A percentile compares a stretch with the other conserved stretches of the same genome.
Conservation (phyloP, 331 rosid species). For the Erythrophleum ivorense region DNA sequence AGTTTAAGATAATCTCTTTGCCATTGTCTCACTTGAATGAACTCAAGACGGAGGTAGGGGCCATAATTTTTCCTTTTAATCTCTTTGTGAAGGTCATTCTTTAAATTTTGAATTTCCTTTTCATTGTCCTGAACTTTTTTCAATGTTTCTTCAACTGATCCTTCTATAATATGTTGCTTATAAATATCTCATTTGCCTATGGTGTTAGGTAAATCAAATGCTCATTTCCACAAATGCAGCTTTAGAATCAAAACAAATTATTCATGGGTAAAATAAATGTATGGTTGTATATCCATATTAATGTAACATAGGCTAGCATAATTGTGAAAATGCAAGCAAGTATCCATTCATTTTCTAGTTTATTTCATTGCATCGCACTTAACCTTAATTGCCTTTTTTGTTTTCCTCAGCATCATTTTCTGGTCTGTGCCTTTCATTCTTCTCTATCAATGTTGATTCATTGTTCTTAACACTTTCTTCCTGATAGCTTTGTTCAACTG, state of each 20-base stretch:
- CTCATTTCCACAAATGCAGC: slow-evolving; percentile 44
- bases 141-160: slow-evolving; percentile 39
- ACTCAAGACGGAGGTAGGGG: slow-evolving; percentile 24
- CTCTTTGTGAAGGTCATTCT: slow-evolving; percentile 36
- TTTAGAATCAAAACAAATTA: slow-evolving; percentile 6
- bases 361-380: slow-evolving; percentile 2
- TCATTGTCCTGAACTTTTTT: slow-evolving; percentile 2
- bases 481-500: too few relatives aligned
- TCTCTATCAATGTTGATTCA: too few relatives aligned
- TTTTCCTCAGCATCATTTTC: slow-evolving; percentile 31
- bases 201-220: slow-evolving; percentile 10
- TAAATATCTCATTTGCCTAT: slow-evolving; percentile 14
- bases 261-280: not conserved
- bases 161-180: slow-evolving; percentile 25
- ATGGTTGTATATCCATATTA: not conserved
- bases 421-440: too few relatives aligned
- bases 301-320: not conserved
- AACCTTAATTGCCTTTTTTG: too few relatives aligned
- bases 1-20: not conserved
- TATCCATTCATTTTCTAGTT: not conserved
- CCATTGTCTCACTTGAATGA: slow-evolving; percentile 33
- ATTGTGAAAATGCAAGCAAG: slow-evolving; percentile 16
- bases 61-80: slow-evolving; percentile 29
- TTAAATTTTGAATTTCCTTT: slow-evolving; percentile 30
- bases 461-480: too few relatives aligned